Evolutionary conservation across 108 stramenopile species (phyloP).

Genomic region (Poteriospumella lacustris): DNA sequence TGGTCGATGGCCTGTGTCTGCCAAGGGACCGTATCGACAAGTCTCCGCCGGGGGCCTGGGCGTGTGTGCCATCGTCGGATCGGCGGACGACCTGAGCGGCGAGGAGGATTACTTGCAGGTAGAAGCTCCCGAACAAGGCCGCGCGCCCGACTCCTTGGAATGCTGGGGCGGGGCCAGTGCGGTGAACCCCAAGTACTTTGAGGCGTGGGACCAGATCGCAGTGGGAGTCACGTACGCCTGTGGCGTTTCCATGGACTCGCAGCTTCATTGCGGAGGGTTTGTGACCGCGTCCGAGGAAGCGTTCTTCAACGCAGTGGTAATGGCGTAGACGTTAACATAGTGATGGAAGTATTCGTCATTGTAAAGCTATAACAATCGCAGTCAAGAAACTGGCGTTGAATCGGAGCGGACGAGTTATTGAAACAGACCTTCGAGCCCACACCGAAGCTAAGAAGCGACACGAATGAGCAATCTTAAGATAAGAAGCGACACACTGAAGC

Average conservation of each 20-base stretch:
- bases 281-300: no score
- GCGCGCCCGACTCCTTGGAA: neutral
- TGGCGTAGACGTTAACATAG: no score
- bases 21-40: neutral
- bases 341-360: no score
- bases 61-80: conserved; percentile 11
- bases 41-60: neutral
- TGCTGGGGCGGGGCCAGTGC: neutral
- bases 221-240: neutral
- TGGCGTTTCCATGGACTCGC: neutral
- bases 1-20: neutral
- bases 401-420: no score
- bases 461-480: no score
- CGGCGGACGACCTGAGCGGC: neutral
- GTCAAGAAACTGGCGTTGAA: no score
- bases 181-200: neutral
- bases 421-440: no score
- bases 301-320: no score
- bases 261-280: neutral
- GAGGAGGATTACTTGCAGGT: neutral
- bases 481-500: no score
- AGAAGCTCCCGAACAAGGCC: neutral
- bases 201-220: neutral
- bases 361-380: no score
- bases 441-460: no score